These are phyloP conservation scores for Lepidopterella palustris DNA, from an alignment of 495 filamentous ascomycete genomes.

Conservation along the genomic window DNA sequence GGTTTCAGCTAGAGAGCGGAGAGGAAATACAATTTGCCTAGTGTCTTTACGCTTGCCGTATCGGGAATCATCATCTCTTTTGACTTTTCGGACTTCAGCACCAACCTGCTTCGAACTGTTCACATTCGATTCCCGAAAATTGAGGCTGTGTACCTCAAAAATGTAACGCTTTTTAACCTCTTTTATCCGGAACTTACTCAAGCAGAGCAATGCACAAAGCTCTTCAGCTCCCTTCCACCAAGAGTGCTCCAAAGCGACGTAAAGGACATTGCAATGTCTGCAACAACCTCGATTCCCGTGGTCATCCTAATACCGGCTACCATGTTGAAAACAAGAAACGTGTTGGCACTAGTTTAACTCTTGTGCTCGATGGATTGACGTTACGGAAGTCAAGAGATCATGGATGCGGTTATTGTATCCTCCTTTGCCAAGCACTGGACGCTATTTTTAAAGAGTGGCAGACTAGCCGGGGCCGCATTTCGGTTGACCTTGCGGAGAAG, in stretches of 20 bases:
- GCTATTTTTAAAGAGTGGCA: conserved; percentile 20
- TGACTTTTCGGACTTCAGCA: too few species aligned
- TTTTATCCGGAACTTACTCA: neutral
- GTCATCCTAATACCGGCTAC: conserved; percentile 14
- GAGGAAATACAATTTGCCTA: too few species aligned
- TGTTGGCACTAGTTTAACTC: conserved; percentile 5
- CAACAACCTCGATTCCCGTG: conserved; percentile 18
- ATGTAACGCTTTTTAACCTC: neutral
- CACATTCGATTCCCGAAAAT: too few species aligned
- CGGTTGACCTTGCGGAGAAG: conserved; percentile 16
- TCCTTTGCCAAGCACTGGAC: conserved; percentile 20
- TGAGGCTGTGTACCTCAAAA: too few species aligned
- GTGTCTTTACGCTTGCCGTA: too few species aligned
- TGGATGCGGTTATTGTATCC: conserved; percentile 18
- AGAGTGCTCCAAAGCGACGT: neutral
- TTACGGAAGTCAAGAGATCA: conserved; percentile 7
- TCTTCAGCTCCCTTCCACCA: neutral
- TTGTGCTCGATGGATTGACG: conserved; percentile 16
- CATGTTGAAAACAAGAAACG: conserved; percentile 6
- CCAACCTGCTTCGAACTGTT: too few species aligned
- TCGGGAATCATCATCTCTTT: too few species aligned
- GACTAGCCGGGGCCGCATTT: conserved; percentile 3
- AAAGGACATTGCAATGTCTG: conserved; percentile 9
- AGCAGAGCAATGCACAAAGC: neutral
- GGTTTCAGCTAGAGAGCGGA: too few species aligned